phyloP scores from a whole-genome alignment of 1,284 basidiomycete species.

The Exobasidium rhododendri region DNA sequence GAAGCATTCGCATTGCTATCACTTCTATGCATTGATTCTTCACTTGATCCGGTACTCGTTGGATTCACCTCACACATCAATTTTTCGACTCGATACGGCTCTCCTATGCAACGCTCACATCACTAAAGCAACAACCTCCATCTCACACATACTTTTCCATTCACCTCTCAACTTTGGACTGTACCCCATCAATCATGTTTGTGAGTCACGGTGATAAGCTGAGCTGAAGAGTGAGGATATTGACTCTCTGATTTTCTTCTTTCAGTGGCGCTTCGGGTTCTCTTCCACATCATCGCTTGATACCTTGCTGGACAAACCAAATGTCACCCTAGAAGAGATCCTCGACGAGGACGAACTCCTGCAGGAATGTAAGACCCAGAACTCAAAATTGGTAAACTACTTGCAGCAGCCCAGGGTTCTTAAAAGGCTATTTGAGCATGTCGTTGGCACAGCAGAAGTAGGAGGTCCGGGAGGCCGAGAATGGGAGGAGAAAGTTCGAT shows the following conservation, averaged over 20 bases:
- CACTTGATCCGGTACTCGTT: too few relatives aligned
- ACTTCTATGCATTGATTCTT: too few relatives aligned
- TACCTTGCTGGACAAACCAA: conserved; percentile 47
- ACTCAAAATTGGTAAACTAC: conserved; percentile 79
- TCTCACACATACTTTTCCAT: neutral
- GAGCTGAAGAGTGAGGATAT: too few relatives aligned
- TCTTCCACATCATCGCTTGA: conserved; percentile 48
- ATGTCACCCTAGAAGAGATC: conserved; percentile 72
- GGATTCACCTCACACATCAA: too few relatives aligned
- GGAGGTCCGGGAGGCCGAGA: conserved; percentile 61
- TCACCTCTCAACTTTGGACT: too few relatives aligned
- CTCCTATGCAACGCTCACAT: neutral
- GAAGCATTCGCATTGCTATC: too few relatives aligned
- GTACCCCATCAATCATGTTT: neutral
- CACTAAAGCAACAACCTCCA: neutral
- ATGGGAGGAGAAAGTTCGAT: conserved; percentile 52
- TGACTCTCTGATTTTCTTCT: too few relatives aligned
- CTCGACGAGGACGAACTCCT: conserved; percentile 90
- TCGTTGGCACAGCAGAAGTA: conserved; percentile 76
- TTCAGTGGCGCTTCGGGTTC: conserved; percentile 50
- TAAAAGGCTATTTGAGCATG: conserved; percentile 74
- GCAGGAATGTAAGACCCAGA: conserved; percentile 92
- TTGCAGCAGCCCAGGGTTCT: conserved; percentile 76
- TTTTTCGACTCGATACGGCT: neutral
- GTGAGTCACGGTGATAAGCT: neutral